These are phyloP conservation scores for Penicillium polonicum DNA, from an alignment of 2,329 filamentous ascomycete species.

Conservation along the genomic window DNA sequence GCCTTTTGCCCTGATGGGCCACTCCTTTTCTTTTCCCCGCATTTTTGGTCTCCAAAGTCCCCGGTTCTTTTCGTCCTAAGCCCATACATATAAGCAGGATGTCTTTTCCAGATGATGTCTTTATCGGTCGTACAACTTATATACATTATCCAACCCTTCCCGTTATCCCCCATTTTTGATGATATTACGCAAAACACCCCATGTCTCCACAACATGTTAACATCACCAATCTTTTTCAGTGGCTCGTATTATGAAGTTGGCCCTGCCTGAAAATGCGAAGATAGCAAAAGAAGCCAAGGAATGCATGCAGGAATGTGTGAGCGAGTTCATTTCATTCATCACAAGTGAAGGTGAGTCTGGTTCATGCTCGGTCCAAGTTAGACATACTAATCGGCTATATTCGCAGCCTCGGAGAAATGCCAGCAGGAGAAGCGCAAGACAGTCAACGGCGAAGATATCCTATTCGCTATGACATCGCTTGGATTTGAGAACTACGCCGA, in stretches of 20 bases:
- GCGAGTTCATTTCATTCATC: constrained; percentile 99
- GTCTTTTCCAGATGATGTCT: not conserved
- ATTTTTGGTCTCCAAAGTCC: constrained; percentile 13
- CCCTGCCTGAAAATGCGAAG: constrained; percentile 95
- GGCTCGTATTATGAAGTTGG: constrained; percentile 98
- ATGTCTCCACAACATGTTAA: constrained; percentile 21
- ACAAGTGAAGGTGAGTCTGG: constrained; percentile 84
- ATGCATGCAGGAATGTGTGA: constrained; percentile 99
- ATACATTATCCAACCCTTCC: not conserved
- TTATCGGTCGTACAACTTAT: not conserved
- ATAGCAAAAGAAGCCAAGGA: constrained; percentile 99
- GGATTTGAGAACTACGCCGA: constrained; percentile 99
- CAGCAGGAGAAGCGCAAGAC: constrained; percentile 99
- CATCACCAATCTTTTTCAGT: constrained; percentile 71
- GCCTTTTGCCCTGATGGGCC: constrained; percentile 30
- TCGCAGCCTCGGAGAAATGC: constrained; percentile 92
- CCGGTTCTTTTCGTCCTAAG: not conserved
- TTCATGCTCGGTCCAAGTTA: not conserved
- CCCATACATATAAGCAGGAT: not conserved
- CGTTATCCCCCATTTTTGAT: not conserved
- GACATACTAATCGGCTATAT: constrained; percentile 1
- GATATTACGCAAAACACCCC: not conserved
- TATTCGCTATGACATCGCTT: constrained; percentile 98
- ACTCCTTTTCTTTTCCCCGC: constrained; percentile 28
- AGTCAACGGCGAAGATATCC: constrained; percentile 96